phyloP scores from a whole-genome alignment of 306 rosid species.

The Aeschynomene evenia region DNA sequence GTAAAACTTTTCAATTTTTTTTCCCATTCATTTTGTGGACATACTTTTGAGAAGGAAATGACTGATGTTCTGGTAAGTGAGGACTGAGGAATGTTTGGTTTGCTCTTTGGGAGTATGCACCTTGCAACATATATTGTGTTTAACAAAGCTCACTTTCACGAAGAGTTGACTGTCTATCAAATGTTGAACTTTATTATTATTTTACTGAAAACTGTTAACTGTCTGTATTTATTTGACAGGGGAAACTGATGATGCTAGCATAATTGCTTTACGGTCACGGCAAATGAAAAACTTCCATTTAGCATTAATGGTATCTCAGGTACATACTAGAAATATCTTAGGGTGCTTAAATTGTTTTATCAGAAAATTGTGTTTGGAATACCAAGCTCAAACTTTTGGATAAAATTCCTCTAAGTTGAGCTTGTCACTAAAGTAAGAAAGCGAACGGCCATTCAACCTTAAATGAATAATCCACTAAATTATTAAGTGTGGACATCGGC shows the following conservation, averaged over 20 bases:
- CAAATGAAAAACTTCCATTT: conserved; percentile 96
- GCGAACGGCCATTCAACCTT: not conserved
- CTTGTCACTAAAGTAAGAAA: not conserved
- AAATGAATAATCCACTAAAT: too few species aligned
- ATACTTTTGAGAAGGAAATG: not conserved
- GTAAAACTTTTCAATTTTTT: not conserved
- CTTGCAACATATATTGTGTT: conserved; percentile 9
- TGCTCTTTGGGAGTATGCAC: not conserved
- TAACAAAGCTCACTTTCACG: conserved; percentile 2
- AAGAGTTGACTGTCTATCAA: not conserved
- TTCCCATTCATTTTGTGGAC: not conserved
- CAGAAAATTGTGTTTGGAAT: conserved; percentile 12
- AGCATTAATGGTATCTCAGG: conserved; percentile 87
- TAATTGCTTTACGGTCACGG: conserved; percentile 68
- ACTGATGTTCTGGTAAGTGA: not conserved
- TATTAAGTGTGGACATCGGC: too few species aligned
- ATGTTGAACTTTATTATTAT: conserved; percentile 13
- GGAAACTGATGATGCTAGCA: conserved; percentile 60
- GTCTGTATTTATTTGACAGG: conserved; percentile 50
- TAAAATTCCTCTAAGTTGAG: not conserved
- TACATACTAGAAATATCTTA: conserved; percentile 30
- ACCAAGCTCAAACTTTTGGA: not conserved
- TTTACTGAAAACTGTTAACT: conserved; percentile 6
- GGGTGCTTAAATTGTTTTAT: not conserved
- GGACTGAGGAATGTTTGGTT: not conserved